phyloP scores from a whole-genome alignment of 441 rosid genomes.

The Rhodomyrtus psidioides region DNA sequence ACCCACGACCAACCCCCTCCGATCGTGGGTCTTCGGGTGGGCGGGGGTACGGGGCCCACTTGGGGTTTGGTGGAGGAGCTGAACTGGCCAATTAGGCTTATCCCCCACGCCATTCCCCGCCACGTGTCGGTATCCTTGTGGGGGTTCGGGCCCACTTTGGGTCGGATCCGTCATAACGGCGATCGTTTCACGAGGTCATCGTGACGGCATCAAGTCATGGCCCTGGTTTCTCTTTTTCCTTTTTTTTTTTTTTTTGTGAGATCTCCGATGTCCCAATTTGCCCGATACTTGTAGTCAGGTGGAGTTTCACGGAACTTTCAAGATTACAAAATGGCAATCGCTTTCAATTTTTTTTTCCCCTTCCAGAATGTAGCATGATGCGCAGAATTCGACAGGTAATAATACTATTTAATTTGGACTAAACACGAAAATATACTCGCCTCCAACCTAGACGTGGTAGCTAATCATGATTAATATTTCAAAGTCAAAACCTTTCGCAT shows the following conservation, averaged over 20 bases:
- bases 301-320: not conserved
- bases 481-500: not conserved
- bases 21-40: not conserved
- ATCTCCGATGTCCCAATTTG: not conserved
- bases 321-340: not conserved
- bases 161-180: not conserved
- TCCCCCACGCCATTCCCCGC: not conserved
- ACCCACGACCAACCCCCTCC: not conserved
- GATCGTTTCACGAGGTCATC: not conserved
- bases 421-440: not conserved
- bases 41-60: not conserved
- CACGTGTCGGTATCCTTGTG: not conserved
- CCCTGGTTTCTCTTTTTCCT: not conserved
- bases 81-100: not conserved
- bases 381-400: not conserved
- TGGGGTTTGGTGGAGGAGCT: not conserved
- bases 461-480: not conserved
- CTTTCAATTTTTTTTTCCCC: fast-evolving
- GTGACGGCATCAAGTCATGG: not conserved
- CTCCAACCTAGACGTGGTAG: not conserved
- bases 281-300: fast-evolving
- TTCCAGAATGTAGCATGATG: not conserved
- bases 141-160: not conserved
- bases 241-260: not conserved
- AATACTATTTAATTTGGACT: not conserved